phyloP scores from a whole-genome alignment of 1,284 basidiomycete species.

The Singerocomus rubriflavus region DNA sequence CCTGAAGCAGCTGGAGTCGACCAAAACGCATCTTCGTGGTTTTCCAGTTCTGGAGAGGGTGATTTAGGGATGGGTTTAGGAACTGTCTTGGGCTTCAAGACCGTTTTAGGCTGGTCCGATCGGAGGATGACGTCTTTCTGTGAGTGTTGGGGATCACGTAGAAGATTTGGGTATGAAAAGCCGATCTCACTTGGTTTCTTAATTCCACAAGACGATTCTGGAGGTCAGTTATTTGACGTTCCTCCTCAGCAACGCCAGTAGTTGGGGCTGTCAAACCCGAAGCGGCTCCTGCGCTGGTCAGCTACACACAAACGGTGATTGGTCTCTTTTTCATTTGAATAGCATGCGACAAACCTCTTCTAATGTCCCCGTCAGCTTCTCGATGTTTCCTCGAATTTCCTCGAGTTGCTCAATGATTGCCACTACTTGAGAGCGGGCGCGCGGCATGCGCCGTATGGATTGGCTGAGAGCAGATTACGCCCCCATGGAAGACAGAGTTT shows the following conservation, averaged over 20 bases:
- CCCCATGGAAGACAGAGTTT: background rate
- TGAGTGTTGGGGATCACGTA: background rate
- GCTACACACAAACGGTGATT: conserved; percentile 11
- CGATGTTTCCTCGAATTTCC: conserved; percentile 51
- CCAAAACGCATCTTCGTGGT: conserved; percentile 57
- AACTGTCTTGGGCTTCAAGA: conserved; percentile 10
- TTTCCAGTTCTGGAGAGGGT: conserved; percentile 29
- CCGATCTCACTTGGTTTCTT: conserved; percentile 43
- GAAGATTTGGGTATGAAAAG: background rate
- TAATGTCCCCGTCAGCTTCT: conserved; percentile 43
- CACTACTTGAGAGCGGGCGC: conserved; percentile 55
- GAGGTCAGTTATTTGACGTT: conserved; percentile 52
- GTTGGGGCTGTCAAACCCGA: conserved; percentile 40
- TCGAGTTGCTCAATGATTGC: conserved; percentile 53
- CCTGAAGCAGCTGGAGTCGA: conserved; percentile 53
- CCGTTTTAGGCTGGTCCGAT: conserved; percentile 25
- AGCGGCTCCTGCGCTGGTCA: conserved; percentile 32
- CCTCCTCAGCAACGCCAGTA: conserved; percentile 51
- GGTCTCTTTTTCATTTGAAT: background rate
- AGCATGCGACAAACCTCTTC: conserved; percentile 47
- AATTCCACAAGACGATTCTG: conserved; percentile 52
- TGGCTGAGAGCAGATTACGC: conserved; percentile 39
- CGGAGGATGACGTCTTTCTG: conserved; percentile 46
- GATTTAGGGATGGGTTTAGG: conserved; percentile 7
- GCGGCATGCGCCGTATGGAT: conserved; percentile 68